These are phyloP conservation scores for Aspergillus conjunctus DNA, from an alignment of 495 filamentous ascomycete species.

Conservation along the genomic window DNA sequence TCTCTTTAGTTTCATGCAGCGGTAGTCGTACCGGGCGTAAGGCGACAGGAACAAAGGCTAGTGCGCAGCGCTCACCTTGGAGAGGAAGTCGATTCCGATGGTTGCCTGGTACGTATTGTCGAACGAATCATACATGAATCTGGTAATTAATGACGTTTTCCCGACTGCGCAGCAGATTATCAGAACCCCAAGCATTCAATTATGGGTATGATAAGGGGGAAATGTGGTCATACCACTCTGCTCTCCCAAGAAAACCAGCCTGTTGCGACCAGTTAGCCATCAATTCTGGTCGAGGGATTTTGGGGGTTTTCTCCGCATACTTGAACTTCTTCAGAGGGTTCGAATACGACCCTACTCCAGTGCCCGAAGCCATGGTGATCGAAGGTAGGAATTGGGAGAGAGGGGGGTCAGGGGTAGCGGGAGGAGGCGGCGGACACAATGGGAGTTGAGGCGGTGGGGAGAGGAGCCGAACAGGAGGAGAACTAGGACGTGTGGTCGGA, in stretches of 20 bases:
- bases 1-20: background rate
- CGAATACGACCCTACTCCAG: conserved; percentile 83
- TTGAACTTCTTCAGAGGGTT: conserved; percentile 99
- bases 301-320: conserved; percentile 49
- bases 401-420: conserved; percentile 29
- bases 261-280: conserved; percentile 40
- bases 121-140: conserved; percentile 99
- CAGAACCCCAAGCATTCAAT: conserved; percentile 14
- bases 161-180: conserved; percentile 64
- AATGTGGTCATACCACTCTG: conserved; percentile 75
- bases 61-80: conserved; percentile 64
- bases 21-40: background rate
- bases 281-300: background rate
- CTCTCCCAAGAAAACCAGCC: conserved; percentile 94
- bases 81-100: conserved; percentile 98
- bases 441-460: conserved; percentile 5
- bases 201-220: background rate
- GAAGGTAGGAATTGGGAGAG: conserved; percentile 20
- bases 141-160: conserved; percentile 97
- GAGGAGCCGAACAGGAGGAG: conserved; percentile 1
- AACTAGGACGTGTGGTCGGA: background rate
- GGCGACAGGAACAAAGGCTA: background rate
- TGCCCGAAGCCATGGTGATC: conserved; percentile 56
- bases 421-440: conserved; percentile 11
- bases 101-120: conserved; percentile 99